Percentiles rank a stretch among this genome's conserved stretches.
Evolutionary conservation across 139 green algal genomes (phyloP).

Genomic region (Desmodesmus armatus): DNA sequence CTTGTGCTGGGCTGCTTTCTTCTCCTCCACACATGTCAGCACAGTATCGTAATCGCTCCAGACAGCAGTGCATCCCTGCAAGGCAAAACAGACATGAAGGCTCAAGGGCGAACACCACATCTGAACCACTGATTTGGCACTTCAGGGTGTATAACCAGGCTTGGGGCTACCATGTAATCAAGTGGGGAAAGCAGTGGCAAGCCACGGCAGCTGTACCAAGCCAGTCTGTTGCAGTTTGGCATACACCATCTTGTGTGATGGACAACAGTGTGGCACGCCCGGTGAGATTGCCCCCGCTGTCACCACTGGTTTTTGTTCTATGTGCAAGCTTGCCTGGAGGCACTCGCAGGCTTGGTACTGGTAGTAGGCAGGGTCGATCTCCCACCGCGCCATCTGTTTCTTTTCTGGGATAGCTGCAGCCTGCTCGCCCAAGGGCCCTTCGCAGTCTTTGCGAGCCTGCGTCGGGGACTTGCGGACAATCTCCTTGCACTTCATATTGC

Average conservation of each 20-base stretch:
- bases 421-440: neutral
- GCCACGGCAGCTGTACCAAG: too few species aligned
- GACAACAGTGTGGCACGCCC: too few species aligned
- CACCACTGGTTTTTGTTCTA: too few species aligned
- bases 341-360: slow-evolving; percentile 24
- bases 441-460: too few species aligned
- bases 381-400: slow-evolving; percentile 9
- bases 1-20: neutral
- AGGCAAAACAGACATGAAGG: neutral
- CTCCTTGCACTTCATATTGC: neutral
- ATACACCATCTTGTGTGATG: neutral
- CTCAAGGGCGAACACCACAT: neutral
- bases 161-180: too few species aligned
- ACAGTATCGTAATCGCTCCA: neutral
- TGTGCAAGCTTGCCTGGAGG: too few species aligned
- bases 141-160: too few species aligned
- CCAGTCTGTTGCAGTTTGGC: too few species aligned
- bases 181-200: too few species aligned
- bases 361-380: slow-evolving; percentile 9
- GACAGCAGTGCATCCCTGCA: slow-evolving; percentile 8
- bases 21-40: slow-evolving; percentile 1
- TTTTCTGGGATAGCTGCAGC: neutral
- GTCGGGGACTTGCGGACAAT: too few species aligned
- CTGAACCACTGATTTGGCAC: neutral
- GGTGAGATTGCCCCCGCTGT: too few species aligned